Evolutionary conservation across 306 rosid species (phyloP).

Genomic region (Vicia faba): DNA sequence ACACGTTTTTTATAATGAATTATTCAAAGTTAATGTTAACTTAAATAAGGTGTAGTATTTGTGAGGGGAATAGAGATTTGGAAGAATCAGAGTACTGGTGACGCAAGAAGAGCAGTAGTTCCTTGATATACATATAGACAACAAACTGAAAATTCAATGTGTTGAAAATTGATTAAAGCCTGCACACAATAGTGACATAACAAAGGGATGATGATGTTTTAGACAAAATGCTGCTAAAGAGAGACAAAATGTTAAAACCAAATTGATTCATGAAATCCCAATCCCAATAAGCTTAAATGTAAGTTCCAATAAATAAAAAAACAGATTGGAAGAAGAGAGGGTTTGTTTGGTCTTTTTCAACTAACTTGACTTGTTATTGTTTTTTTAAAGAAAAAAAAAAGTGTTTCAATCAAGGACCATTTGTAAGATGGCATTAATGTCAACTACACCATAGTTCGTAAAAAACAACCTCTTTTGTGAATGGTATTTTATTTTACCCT

Average conservation of each 20-base stretch:
- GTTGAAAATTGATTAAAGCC: slow-evolving; percentile 44
- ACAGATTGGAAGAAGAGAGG: not conserved
- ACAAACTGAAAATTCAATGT: slow-evolving; percentile 42
- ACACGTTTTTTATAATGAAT: no score
- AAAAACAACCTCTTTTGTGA: slow-evolving; percentile 40
- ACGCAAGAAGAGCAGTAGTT: slow-evolving; percentile 30
- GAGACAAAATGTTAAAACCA: slow-evolving; percentile 52
- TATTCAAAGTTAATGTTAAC: no score
- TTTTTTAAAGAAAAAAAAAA: slow-evolving; percentile 28
- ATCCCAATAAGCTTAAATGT: slow-evolving; percentile 34
- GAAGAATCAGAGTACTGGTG: slow-evolving; percentile 27
- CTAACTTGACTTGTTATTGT: slow-evolving; percentile 47
- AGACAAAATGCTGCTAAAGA: slow-evolving; percentile 29
- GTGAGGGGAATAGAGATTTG: slow-evolving; percentile 8
- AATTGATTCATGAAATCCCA: slow-evolving; percentile 37
- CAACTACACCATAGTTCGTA: slow-evolving; percentile 47
- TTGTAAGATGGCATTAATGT: slow-evolving; percentile 40
- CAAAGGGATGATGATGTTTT: slow-evolving; percentile 40
- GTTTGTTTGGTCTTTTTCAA: slow-evolving; percentile 34
- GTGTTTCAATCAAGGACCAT: slow-evolving; percentile 46
- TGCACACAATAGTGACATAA: slow-evolving; percentile 45
- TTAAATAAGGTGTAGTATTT: not conserved
- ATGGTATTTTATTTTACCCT: slow-evolving; percentile 35
- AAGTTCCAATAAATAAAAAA: slow-evolving; percentile 27
- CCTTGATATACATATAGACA: slow-evolving; percentile 1